These are phyloP conservation scores for Arbutus unedo DNA, from an alignment of 148 eudicot species.

Conservation along the genomic window DNA sequence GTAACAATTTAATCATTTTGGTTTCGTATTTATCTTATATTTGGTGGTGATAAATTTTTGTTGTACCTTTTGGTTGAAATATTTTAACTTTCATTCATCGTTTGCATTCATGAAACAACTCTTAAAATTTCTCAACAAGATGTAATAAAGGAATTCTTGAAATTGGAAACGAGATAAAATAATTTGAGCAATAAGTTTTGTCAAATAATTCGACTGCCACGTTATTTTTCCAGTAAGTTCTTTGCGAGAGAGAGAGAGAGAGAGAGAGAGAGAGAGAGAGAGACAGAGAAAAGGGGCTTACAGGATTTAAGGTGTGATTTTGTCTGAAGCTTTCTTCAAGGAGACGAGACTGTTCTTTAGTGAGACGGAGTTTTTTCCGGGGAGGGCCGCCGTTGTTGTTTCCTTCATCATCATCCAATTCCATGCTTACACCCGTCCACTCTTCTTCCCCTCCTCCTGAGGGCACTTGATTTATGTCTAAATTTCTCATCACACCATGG, in stretches of 20 bases:
- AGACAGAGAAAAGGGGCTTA: not conserved
- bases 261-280: not conserved
- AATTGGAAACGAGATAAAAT: not conserved
- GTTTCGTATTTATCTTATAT: too few species aligned
- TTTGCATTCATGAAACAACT: not conserved
- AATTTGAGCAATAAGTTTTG: not conserved
- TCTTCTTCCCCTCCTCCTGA: constrained; percentile 27
- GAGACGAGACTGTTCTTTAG: constrained; percentile 45
- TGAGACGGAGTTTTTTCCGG: constrained; percentile 50
- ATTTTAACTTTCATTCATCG: not conserved
- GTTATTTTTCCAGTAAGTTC: not conserved
- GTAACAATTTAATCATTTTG: not conserved
- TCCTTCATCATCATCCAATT: constrained; percentile 28
- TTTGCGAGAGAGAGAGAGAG: not conserved
- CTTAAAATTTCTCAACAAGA: not conserved
- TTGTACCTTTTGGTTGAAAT: not conserved
- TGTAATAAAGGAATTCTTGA: not conserved
- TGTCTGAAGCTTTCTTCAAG: constrained; percentile 50
- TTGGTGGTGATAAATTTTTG: not conserved
- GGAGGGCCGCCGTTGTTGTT: constrained; percentile 30
- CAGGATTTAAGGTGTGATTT: constrained; percentile 48
- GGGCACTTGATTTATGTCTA: constrained; percentile 41
- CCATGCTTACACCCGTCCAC: constrained; percentile 22
- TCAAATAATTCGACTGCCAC: not conserved
- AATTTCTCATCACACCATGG: constrained; percentile 20